Conservation (phyloP, 78 protist genomes). For the Dictyostelium brefeldianum region DNA sequence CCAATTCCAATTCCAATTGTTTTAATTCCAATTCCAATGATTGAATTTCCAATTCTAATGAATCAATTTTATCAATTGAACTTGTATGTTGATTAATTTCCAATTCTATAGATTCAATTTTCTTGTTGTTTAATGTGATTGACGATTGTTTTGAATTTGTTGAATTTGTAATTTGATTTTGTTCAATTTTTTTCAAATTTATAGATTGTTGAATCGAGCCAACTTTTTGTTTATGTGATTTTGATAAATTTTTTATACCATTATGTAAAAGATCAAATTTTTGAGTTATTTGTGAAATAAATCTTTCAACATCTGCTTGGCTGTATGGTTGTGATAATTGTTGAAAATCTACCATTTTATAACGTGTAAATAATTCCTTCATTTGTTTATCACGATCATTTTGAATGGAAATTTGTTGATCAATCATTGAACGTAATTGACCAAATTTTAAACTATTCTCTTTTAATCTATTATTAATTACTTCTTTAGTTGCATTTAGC, state of each 20-base stretch:
- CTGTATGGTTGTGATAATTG: neutral
- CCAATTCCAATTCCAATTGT: neutral
- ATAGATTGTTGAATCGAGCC: neutral
- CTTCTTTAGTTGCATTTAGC: neutral
- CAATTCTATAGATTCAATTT: neutral
- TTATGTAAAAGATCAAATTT: neutral
- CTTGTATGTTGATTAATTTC: neutral
- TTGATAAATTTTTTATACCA: neutral
- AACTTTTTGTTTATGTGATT: neutral
- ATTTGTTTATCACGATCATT: constrained; percentile 36
- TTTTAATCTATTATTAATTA: neutral
- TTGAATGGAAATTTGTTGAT: neutral
- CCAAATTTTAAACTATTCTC: constrained; percentile 10
- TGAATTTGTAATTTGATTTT: neutral
- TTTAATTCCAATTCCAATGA: neutral
- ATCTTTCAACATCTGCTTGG: neutral
- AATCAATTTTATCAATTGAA: constrained; percentile 1
- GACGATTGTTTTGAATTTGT: neutral
- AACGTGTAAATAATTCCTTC: constrained; percentile 23
- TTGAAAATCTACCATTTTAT: constrained; percentile 4
- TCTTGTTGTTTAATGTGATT: neutral
- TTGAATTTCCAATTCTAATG: neutral
- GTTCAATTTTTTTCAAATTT: neutral
- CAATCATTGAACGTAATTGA: neutral
- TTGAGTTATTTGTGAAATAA: neutral